These are phyloP conservation scores for Nephromyces sp. DNA, from an alignment of 169 alveolate species.

Conservation along the genomic window DNA sequence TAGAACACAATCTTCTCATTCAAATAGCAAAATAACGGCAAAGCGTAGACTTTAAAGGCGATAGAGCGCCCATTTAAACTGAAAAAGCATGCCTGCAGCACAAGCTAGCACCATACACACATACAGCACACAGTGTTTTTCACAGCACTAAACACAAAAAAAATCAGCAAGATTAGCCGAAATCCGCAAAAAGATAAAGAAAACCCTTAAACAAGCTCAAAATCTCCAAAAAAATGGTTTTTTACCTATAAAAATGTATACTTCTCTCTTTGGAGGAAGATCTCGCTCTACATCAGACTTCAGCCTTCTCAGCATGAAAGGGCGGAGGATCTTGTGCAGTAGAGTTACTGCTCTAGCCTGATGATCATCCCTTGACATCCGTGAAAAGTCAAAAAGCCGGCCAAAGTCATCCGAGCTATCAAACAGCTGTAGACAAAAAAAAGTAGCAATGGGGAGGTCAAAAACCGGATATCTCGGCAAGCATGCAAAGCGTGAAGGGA, in stretches of 20 bases:
- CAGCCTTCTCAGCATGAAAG: slow-evolving; percentile 91
- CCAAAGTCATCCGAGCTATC: slow-evolving; percentile 3
- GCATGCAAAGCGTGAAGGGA: too few relatives aligned
- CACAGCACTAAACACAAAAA: neutral
- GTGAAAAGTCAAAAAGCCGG: slow-evolving; percentile 14
- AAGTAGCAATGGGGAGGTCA: too few relatives aligned
- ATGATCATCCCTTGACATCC: slow-evolving; percentile 36
- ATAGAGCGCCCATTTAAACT: too few relatives aligned
- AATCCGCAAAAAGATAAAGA: neutral
- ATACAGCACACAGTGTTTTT: too few relatives aligned
- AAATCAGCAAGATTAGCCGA: neutral
- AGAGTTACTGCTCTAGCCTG: slow-evolving; percentile 62
- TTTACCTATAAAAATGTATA: slow-evolving; percentile 22
- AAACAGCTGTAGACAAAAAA: slow-evolving; percentile 1
- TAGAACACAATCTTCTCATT: too few relatives aligned
- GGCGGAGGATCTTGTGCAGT: slow-evolving; percentile 90
- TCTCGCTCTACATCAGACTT: slow-evolving; percentile 25
- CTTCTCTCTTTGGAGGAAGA: slow-evolving; percentile 14
- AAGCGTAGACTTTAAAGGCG: too few relatives aligned
- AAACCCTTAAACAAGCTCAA: neutral
- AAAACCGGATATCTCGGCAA: too few relatives aligned
- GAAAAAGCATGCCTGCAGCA: too few relatives aligned
- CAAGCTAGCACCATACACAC: too few relatives aligned
- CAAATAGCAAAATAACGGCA: too few relatives aligned
- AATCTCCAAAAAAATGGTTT: neutral